These are phyloP conservation scores for Tephrocybe sp. DNA, from an alignment of 768 basidiomycete species.

Conservation along the genomic window DNA sequence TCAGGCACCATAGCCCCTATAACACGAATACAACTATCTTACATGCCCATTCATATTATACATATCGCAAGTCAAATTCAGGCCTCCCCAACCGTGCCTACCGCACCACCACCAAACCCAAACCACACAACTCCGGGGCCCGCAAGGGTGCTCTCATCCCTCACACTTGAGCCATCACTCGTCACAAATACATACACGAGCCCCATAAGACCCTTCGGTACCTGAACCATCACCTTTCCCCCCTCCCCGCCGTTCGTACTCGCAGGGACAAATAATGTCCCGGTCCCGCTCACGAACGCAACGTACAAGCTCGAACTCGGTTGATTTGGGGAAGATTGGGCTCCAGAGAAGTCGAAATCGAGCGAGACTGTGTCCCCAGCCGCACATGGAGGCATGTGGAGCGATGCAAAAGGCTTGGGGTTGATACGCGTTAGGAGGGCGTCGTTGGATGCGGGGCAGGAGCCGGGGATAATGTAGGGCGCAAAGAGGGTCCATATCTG, in stretches of 20 bases:
- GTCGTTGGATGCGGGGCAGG: slow-evolving; percentile 51
- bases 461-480: slow-evolving; percentile 38
- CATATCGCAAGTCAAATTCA: too few relatives aligned
- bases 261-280: slow-evolving; percentile 35
- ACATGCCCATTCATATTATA: too few relatives aligned
- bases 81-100: too few relatives aligned
- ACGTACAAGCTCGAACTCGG: slow-evolving; percentile 28
- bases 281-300: slow-evolving; percentile 49
- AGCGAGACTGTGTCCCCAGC: slow-evolving; percentile 20
- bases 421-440: slow-evolving; percentile 28
- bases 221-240: slow-evolving; percentile 25
- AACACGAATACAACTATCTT: too few relatives aligned
- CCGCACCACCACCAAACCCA: slow-evolving; percentile 20
- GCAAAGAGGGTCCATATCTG: slow-evolving; percentile 38
- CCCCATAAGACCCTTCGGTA: slow-evolving; percentile 45
- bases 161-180: slow-evolving; percentile 31
- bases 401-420: slow-evolving; percentile 40
- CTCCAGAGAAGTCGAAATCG: slow-evolving; percentile 17
- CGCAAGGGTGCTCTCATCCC: slow-evolving; percentile 50
- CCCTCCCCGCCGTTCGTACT: slow-evolving; percentile 24
- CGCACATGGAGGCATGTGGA: slow-evolving; percentile 27
- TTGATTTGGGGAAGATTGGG: slow-evolving; percentile 9
- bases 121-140: slow-evolving; percentile 51
- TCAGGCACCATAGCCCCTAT: too few relatives aligned
- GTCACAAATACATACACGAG: slow-evolving; percentile 51